These are phyloP conservation scores for Ceratobasidium sp. DNA, from an alignment of 1,284 basidiomycete species.

Conservation along the genomic window DNA sequence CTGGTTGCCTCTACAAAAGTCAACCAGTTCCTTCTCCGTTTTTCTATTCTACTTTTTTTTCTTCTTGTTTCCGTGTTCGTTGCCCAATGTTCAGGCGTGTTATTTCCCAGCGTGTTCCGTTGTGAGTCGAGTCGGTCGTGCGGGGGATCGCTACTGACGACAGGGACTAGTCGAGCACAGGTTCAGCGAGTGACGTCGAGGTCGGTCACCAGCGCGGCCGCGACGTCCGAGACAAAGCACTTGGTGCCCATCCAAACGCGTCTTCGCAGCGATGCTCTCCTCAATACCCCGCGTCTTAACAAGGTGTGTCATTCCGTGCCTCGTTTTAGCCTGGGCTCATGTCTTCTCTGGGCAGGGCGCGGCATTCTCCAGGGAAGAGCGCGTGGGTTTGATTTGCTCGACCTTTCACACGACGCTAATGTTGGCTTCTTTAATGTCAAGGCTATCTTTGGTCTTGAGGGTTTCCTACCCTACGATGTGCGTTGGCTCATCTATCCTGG, in stretches of 20 bases:
- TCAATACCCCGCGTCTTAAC: conserved; percentile 55
- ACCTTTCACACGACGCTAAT: conserved; percentile 15
- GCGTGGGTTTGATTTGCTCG: conserved; percentile 50
- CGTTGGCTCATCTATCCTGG: conserved; percentile 49
- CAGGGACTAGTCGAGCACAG: conserved; percentile 19
- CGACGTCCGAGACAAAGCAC: conserved; percentile 44
- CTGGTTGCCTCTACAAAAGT: background rate
- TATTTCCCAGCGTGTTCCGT: conserved; percentile 7
- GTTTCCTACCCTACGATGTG: conserved; percentile 63
- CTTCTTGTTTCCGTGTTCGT: conserved; percentile 8
- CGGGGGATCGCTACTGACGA: conserved; percentile 12
- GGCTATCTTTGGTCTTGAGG: conserved; percentile 59
- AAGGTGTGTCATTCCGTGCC: conserved; percentile 45
- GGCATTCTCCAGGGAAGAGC: conserved; percentile 59
- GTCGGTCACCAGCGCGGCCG: conserved; percentile 30
- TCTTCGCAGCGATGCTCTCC: conserved; percentile 52
- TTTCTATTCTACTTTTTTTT: conserved; percentile 4
- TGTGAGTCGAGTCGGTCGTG: conserved; percentile 8
- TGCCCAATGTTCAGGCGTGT: conserved; percentile 29
- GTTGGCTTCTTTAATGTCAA: background rate
- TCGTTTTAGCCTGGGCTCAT: conserved; percentile 7
- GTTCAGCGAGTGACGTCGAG: conserved; percentile 28
- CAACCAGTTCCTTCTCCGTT: background rate
- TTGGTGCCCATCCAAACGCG: conserved; percentile 42
- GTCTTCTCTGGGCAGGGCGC: conserved; percentile 54